Evolutionary conservation across 371 early-diverging fungal genomes (phyloP), one percentile per base, ranked within the genome.

Genomic region (Choanephora cucurbitarum): DNA sequence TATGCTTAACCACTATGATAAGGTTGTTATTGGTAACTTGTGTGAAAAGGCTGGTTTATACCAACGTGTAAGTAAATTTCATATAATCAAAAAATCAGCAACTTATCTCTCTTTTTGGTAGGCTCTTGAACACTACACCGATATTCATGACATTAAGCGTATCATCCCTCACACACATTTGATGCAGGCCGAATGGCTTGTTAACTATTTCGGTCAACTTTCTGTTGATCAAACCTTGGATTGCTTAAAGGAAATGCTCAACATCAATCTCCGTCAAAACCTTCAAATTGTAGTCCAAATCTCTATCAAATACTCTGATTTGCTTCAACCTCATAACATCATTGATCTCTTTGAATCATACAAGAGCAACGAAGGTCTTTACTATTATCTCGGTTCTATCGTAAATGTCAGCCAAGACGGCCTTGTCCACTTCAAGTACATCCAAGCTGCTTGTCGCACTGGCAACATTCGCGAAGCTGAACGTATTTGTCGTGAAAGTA

Each of bases 391-490:
- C 50, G 97, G 96, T 0, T 86, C 97, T 0, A 86, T 96, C 43
- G 97, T 97, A 66, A 97, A 97, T 72, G 84, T 94, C 60, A 93
- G 93, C 59, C 89, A 93, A 62, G 97, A 97, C 60, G 84, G 92
- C 9, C 90, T 94, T 31, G 99, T 98, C 4, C 94, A 96, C 62
- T 96, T 93, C 86, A 96, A 95, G 80, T 98, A 97, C 70, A 98
- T 98, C 57, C 95, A 97, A 73, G 93, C 97, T 28, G 97, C 97
- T 4, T 88, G 90, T 62, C 82, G 87, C 40, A 92, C 94, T 31
- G 95, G 96, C 9, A 98, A 98, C 73, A 73, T 92, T 47, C 96
- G 95, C 80, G 99, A 97, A 70, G 97, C 97, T 14, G 99, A 98
- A 75, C 89, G 97, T 44, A 92, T 98, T 48, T 96, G 96, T 70